phyloP scores from a whole-genome alignment of 2,329 filamentous ascomycete genomes.

The Mollisia scopiformis region DNA sequence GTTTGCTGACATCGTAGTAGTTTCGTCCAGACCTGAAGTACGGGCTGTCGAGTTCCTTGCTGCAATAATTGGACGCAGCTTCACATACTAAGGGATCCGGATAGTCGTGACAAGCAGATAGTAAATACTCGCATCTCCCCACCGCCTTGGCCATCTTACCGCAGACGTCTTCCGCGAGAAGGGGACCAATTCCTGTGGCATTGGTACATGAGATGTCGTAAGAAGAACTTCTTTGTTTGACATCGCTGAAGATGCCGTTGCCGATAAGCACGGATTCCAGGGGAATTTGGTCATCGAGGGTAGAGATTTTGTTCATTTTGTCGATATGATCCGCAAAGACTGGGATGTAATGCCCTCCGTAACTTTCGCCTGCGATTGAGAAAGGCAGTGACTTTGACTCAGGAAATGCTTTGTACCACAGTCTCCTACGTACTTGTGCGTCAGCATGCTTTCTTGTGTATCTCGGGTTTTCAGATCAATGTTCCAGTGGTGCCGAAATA shows the following conservation, averaged over 20 bases:
- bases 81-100: constrained; percentile 23
- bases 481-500: background rate
- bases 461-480: background rate
- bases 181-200: constrained; percentile 23
- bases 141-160: constrained; percentile 18
- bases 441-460: background rate
- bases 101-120: constrained; percentile 18
- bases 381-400: constrained; percentile 41
- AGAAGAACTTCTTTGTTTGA: constrained; percentile 55
- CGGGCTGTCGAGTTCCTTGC: constrained; percentile 22
- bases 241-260: constrained; percentile 59
- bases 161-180: constrained; percentile 21
- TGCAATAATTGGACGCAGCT: constrained; percentile 13
- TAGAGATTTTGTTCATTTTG: constrained; percentile 22
- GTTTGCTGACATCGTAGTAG: constrained; percentile 28
- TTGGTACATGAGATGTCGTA: constrained; percentile 46
- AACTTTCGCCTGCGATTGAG: constrained; percentile 38
- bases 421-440: constrained; percentile 1
- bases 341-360: constrained; percentile 39
- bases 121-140: constrained; percentile 23
- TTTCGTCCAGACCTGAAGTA: constrained; percentile 22
- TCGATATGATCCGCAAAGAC: constrained; percentile 39
- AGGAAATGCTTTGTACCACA: constrained; percentile 45
- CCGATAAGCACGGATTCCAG: constrained; percentile 53
- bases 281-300: constrained; percentile 46